Evolutionary conservation across 2,329 filamentous ascomycete genomes (phyloP), one percentile per base, ranked within the genome.

Genomic region (Sclerotinia borealis): DNA sequence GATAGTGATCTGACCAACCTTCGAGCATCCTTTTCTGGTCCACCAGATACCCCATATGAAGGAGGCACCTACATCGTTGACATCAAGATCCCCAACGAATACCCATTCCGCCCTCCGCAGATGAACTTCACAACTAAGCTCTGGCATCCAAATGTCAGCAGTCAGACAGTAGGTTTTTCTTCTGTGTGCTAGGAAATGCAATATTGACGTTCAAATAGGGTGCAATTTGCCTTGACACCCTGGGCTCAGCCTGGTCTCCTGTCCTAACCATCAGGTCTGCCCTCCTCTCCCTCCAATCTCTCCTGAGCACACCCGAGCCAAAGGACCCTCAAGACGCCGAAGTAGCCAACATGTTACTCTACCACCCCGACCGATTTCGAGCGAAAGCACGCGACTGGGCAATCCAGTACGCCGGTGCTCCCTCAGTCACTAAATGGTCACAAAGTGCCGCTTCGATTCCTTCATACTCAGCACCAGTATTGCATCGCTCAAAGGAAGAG

Each of bases 91-190:
- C 93, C 93, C 0, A 84, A 84, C 66, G 90, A 90, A 69, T 99
- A 99, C 73, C 95, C 95, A 0, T 99, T 99, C 79, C 90, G 92
- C 70, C 91, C 93, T 4, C 95, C 95, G 5, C 77, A 85, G 64
- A 98, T 99, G 89, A 89, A 86, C 71, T 98, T 98, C 74, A 85
- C 89, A 68, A 99, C 95, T 68, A 93, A 89, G 77, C 89, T 98
- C 70, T 99, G 93, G 93, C 95, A 99, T 76, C 95, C 95, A 39
- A 99, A 99, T 74, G 86, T 99, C 78, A 96, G 91, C 81, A 93
- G 90, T 72, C 90, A 95, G 75, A 97, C 93, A 47, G 92, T 96
- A 79, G 73, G 87, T 81, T 22, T 52, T 41, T 17, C 3, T 13
- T 45, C 29, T 58, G 11, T n/a, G 10, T 13, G 13, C 19, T 19